Percentiles rank a stretch among this genome's conserved stretches.
These are phyloP conservation scores for Neotropicomus parvogracilis DNA, from an alignment of 1,284 basidiomycete species.

Conservation along the genomic window DNA sequence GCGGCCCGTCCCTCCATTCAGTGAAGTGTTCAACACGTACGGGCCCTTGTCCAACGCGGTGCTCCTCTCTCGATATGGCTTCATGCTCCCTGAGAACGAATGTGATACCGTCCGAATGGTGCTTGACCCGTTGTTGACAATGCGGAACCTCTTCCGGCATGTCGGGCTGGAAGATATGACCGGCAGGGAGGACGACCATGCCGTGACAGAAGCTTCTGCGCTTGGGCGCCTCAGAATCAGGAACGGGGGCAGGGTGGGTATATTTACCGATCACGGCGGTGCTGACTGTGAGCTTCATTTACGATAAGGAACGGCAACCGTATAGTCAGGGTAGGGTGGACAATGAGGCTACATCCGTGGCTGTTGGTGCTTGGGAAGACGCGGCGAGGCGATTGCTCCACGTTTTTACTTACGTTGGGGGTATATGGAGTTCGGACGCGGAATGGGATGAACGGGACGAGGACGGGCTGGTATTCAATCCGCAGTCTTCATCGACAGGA, in stretches of 20 bases:
- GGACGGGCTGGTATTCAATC: slow-evolving; percentile 28
- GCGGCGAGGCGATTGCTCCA: slow-evolving; percentile 10
- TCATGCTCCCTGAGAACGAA: slow-evolving; percentile 35
- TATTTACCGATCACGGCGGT: slow-evolving; percentile 26
- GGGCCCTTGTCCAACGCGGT: slow-evolving; percentile 42
- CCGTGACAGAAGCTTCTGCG: slow-evolving; percentile 12
- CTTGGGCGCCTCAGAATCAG: slow-evolving; percentile 17
- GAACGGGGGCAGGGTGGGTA: slow-evolving; percentile 30
- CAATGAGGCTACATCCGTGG: slow-evolving; percentile 10
- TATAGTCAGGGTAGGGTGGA: slow-evolving; percentile 20
- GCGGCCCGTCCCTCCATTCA: slow-evolving; percentile 44
- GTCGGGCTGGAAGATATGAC: slow-evolving; percentile 8
- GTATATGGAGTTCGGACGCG: slow-evolving; percentile 21
- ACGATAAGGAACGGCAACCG: slow-evolving; percentile 22
- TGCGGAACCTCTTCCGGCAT: slow-evolving; percentile 10
- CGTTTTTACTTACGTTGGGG: slow-evolving; percentile 22
- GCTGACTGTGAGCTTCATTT: slow-evolving; percentile 13
- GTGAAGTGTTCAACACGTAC: slow-evolving; percentile 86
- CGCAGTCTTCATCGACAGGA: slow-evolving; percentile 2
- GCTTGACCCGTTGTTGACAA: slow-evolving; percentile 17
- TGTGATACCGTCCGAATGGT: slow-evolving; percentile 31
- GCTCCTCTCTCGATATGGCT: slow-evolving; percentile 35
- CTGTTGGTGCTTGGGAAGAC: slow-evolving; percentile 17
- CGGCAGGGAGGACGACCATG: slow-evolving; percentile 10
- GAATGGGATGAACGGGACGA: slow-evolving; percentile 27